Conservation (phyloP, 2,329 filamentous ascomycete genomes). For the Clonostachys rosea region DNA sequence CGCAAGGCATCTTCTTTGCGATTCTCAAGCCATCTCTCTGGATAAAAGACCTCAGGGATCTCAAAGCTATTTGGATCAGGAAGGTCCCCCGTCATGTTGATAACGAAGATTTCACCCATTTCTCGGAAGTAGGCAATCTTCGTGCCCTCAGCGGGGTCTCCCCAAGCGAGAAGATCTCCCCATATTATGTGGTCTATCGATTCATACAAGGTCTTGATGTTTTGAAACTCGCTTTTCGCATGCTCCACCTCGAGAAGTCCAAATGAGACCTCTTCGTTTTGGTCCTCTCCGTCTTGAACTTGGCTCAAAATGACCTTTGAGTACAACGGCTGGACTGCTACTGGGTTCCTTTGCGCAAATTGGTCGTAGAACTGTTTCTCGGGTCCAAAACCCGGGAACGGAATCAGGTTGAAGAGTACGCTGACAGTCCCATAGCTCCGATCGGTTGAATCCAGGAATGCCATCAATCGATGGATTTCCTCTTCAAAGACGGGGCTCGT, state of each 20-base stretch:
- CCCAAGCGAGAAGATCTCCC: constrained; percentile 31
- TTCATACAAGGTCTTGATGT: constrained; percentile 39
- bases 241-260: constrained; percentile 35
- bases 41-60: constrained; percentile 46
- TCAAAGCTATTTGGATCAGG: constrained; percentile 34
- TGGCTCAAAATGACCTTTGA: constrained; percentile 18
- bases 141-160: constrained; percentile 24
- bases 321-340: constrained; percentile 19
- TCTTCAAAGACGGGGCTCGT: constrained; percentile 34
- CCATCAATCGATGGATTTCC: constrained; percentile 58
- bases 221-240: constrained; percentile 23
- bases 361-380: constrained; percentile 39
- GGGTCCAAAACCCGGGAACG: constrained; percentile 22
- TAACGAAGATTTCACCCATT: constrained; percentile 43
- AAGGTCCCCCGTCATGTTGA: constrained; percentile 37
- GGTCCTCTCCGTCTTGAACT: constrained; percentile 17
- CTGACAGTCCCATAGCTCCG: constrained; percentile 55
- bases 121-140: constrained; percentile 38
- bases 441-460: constrained; percentile 57
- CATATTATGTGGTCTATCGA: constrained; percentile 43
- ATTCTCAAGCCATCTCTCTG: constrained; percentile 44
- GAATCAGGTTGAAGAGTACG: constrained; percentile 28
- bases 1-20: constrained; percentile 39
- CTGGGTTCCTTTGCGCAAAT: constrained; percentile 21
- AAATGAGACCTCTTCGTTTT: constrained; percentile 25